Evolutionary conservation across 2,329 filamentous ascomycete species (phyloP).

Genomic region (Neonectria faginata): DNA sequence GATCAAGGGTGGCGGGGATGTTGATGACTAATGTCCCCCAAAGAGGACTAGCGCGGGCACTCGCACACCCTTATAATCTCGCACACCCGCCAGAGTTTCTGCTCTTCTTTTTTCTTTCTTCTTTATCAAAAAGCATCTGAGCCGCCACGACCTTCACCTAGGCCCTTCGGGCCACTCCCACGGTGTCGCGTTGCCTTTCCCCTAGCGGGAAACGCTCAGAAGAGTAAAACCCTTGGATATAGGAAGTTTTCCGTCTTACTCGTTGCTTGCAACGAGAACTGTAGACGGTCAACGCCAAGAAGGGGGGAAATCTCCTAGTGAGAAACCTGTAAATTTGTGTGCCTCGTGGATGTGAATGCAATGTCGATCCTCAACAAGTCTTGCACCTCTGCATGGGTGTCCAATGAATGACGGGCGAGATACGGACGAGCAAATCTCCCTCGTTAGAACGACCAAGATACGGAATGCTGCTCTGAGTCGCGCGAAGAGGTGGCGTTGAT

Average conservation of each 20-base stretch:
- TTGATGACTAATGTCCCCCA: conserved; percentile 32
- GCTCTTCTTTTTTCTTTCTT: conserved; percentile 56
- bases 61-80: conserved; percentile 41
- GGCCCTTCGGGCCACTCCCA: conserved; percentile 50
- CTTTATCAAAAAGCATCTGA: conserved; percentile 74
- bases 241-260: conserved; percentile 69
- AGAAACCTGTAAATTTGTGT: conserved; percentile 23
- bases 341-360: not conserved
- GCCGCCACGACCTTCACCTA: conserved; percentile 73
- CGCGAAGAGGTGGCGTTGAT: no score
- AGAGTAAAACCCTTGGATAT: conserved; percentile 71
- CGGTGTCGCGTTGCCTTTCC: conserved; percentile 73
- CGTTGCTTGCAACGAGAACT: conserved; percentile 52
- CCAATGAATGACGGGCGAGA: no score
- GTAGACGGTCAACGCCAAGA: conserved; percentile 70
- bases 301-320: conserved; percentile 65
- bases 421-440: no score
- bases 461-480: no score
- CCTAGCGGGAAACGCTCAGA: conserved; percentile 64
- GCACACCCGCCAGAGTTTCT: conserved; percentile 44
- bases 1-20: not conserved
- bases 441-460: no score
- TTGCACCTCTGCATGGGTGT: no score
- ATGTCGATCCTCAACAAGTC: no score
- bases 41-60: conserved; percentile 40